These are phyloP conservation scores for Sporisorium reilianum DNA, from an alignment of 1,284 basidiomycete species.

Conservation along the genomic window DNA sequence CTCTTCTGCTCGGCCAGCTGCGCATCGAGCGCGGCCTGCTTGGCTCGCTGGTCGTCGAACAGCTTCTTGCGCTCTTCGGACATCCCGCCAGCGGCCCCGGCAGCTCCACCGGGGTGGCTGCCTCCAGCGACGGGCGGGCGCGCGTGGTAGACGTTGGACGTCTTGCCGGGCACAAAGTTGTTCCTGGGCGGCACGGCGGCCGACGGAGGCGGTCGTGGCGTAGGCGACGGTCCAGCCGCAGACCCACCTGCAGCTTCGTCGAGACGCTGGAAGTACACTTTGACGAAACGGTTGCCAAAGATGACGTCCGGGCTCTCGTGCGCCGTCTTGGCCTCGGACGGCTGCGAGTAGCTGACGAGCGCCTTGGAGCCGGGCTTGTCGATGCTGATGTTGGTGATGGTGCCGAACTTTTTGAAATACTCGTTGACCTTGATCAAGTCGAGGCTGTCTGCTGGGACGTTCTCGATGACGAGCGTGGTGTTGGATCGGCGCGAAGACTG, in stretches of 20 bases:
- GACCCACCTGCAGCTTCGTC: slow-evolving; percentile 76
- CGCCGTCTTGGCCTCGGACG: slow-evolving; percentile 85
- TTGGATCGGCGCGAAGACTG: slow-evolving; percentile 70
- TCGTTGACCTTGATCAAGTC: slow-evolving; percentile 82
- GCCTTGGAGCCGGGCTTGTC: slow-evolving; percentile 81
- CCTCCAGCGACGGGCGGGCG: slow-evolving; percentile 32
- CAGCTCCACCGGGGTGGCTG: slow-evolving; percentile 3
- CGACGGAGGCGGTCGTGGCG: slow-evolving; percentile 74
- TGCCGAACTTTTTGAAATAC: slow-evolving; percentile 93
- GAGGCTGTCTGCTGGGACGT: slow-evolving; percentile 87
- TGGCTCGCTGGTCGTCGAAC: slow-evolving; percentile 72
- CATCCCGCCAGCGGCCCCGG: slow-evolving; percentile 25
- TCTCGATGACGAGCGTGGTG: slow-evolving; percentile 91
- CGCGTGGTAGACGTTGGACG: slow-evolving; percentile 62
- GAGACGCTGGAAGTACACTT: slow-evolving; percentile 72
- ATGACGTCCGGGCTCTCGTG: slow-evolving; percentile 94
- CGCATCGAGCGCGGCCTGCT: slow-evolving; percentile 82
- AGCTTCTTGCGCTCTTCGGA: slow-evolving; percentile 68
- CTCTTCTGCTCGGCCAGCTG: slow-evolving; percentile 90
- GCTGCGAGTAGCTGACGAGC: slow-evolving; percentile 86
- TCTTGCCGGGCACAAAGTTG: slow-evolving; percentile 60
- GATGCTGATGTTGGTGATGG: slow-evolving; percentile 90
- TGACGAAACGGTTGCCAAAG: slow-evolving; percentile 93
- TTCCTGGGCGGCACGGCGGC: slow-evolving; percentile 29
- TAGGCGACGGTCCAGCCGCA: slow-evolving; percentile 76